Evolutionary conservation across 371 early-diverging fungal genomes (phyloP), one percentile per base, ranked within the genome.

Genomic region (Spiromyces aspiralis): DNA sequence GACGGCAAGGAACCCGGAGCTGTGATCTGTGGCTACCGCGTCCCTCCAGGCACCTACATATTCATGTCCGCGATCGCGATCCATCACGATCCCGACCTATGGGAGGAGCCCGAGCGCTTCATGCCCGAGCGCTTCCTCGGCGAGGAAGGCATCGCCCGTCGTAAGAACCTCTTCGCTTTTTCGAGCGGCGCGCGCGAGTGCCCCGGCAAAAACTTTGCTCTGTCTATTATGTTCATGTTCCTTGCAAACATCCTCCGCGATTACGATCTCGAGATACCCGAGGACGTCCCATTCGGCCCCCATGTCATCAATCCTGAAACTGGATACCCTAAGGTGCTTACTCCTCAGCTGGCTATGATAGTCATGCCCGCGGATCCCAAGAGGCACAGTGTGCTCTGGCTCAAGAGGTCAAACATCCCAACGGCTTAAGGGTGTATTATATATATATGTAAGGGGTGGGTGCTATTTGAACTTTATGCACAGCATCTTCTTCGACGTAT

Each of bases 161-260:
- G 57, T 48, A 55, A 44, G 1, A 47, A 27, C 1, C 23, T 64
- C 4, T 16, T 67, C 45, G 55, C 61, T 0, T 69, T 69, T 25
- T 54, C 64, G 16, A 44, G 47, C 2, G 70, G 70, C 21, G 63
- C 62, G 4, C 49, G 70, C 16, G 54, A 45, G 2, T 69, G 70
- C n/a, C 57, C 62, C 4, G 70, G 70, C 1, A 52, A 52, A 13
- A 35, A 67, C 25, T 48, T 49, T 10, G 50, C 50, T 6, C 44
- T 41, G 50, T n/a, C 13, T 16, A 62, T 62, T 24, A 13, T 67
- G 51, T 56, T 59, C 13, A 67, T 63, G 0, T 35, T 51, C 16
- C 27, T 67, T 44, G 62, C 68, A 1, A 67, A 67, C 21, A 13
- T 67, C 3, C 27, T 67, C 35, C 50, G 55, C 23, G 54, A 42